Evolutionary conservation across 192 early-diverging fungal species (phyloP).

Genomic region (Rhizophagus prolifer): DNA sequence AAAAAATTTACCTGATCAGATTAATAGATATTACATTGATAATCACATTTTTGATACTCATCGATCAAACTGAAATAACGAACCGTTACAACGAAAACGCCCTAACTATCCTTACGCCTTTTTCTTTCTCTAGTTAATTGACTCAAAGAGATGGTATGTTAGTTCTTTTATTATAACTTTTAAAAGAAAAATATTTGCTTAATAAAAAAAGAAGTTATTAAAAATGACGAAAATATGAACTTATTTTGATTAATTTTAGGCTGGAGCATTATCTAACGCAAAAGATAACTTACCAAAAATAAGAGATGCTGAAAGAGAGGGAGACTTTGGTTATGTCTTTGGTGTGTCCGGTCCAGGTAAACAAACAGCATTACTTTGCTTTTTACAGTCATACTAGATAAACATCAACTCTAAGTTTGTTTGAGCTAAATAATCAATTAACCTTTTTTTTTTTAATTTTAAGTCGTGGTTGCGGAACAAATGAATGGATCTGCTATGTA

Average conservation of each 20-base stretch:
- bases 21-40: neutral
- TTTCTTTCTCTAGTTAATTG: neutral
- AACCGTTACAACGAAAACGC: neutral
- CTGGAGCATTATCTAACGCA: slow-evolving; percentile 90
- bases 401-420: too few relatives aligned
- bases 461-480: slow-evolving; percentile 97
- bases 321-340: slow-evolving; percentile 87
- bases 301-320: slow-evolving; percentile 82
- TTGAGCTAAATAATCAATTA: neutral
- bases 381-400: neutral
- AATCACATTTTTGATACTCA: neutral
- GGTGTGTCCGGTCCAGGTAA: slow-evolving; percentile 98
- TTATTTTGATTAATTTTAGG: slow-evolving; percentile 48
- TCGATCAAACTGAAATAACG: neutral
- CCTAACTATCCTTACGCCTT: neutral
- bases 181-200: too few relatives aligned
- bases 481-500: slow-evolving; percentile 98
- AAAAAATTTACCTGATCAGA: neutral
- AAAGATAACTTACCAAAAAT: slow-evolving; percentile 80
- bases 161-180: too few relatives aligned
- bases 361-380: neutral
- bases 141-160: too few relatives aligned
- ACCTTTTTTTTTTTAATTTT: neutral
- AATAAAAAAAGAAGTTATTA: neutral
- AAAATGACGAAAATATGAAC: neutral